Conservation (phyloP, 108 stramenopile genomes). For the Skeletonema menzelii region DNA sequence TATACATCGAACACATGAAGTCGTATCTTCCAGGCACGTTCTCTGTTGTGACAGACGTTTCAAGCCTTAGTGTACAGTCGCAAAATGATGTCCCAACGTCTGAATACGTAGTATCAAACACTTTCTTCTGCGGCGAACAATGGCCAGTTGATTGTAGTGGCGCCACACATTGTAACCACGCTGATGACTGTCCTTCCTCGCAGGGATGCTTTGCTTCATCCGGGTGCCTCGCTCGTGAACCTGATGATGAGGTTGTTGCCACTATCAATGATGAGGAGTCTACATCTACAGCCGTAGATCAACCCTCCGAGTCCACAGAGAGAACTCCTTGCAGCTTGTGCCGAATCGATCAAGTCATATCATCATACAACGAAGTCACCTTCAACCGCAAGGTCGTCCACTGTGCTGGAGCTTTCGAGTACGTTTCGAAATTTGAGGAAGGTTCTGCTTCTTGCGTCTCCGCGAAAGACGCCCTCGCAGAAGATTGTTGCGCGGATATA, state of each 20-base stretch:
- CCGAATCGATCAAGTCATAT: conserved; percentile 3
- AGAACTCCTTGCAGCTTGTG: conserved; percentile 9
- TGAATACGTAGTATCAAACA: not conserved
- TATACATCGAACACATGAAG: not conserved
- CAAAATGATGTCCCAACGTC: not conserved
- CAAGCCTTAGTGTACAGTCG: not conserved
- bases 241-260: not conserved
- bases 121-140: conserved; percentile 6
- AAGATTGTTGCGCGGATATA: conserved; percentile 2
- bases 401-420: conserved; percentile 9
- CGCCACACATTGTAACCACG: conserved; percentile 6
- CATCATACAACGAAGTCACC: not conserved
- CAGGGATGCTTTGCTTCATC: not conserved
- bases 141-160: conserved; percentile 11
- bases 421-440: conserved; percentile 2
- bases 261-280: not conserved
- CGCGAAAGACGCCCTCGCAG: conserved; percentile 2
- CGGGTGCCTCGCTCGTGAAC: not conserved
- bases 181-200: conserved; percentile 8
- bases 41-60: conserved; percentile 1
- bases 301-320: not conserved
- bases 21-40: conserved; percentile 4
- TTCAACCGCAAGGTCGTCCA: conserved; percentile 10
- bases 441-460: not conserved
- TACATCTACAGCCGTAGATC: not conserved